Base-by-base conservation (phyloP, 2,329 filamentous ascomycete species). In the Neurospora sp. region DNA sequence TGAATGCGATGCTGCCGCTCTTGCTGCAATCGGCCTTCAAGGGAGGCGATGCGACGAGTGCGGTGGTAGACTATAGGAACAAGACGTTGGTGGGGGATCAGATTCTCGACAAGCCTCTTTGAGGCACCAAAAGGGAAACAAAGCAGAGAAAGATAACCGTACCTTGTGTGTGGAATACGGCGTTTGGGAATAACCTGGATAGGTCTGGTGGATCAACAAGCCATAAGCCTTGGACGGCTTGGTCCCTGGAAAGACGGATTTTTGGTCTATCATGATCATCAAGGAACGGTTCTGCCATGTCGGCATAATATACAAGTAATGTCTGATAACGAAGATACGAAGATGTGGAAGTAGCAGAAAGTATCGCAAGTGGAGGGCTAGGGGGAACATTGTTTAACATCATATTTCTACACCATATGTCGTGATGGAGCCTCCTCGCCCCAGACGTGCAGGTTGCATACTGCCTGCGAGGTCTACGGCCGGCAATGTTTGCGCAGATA, bases 1-100 rank as follows among this genome's bases (percentile, higher is more conserved):
- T 76, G 74, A 42, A 62, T 38, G 72, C 71, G 42, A 19, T 75
- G 23, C 69, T 71, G 2, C 72, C 74, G 58, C 69, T 73, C 33
- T 69, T 75, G 9, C 66, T 66, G 33, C 70, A 74, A 67, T 66
- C 72, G 8, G 72, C 72, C 17, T 75, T 70, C 43, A 39, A 38
- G 17, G 66, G 68, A 10, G n/a, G 39, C 0, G 70, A 62, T 4
- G 23, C 23, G 23, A 15, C 52, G 52, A 62, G 23, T 33, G 42
- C 67, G 9, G 74, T 75, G 10, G 66, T 68, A n/a, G 73, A 75
- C 19, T 73, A 66, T 38, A 70, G 73, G 13, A 38, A 38, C 43
- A 74, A 70, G 68, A 42, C 71, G 5, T 33, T 75, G 28, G 46
- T 72, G 6, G 74, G 74, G 3, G 70, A 71, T 11, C n/a, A 71